Percentiles rank a stretch among this genome's conserved stretches.
Evolutionary conservation across 257 asterid species (phyloP).

Genomic region (Plantago elongata): DNA sequence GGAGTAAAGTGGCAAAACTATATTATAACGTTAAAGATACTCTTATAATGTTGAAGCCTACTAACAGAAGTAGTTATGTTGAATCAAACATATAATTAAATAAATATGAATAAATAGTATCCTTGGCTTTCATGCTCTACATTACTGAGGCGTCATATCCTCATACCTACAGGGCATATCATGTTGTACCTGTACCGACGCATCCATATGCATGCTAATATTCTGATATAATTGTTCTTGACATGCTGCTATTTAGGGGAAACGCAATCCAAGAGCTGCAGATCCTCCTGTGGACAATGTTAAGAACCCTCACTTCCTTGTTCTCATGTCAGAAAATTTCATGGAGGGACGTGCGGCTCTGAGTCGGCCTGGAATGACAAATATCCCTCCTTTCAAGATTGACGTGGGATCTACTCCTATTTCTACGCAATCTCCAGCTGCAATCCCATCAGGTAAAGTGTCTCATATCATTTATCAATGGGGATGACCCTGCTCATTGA

Average conservation of each 20-base stretch:
- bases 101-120: too few relatives aligned
- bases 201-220: neutral
- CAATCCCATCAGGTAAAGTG: conserved; percentile 58
- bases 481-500: neutral
- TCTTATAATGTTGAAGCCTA: too few relatives aligned
- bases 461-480: conserved; percentile 16
- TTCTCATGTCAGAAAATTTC: conserved; percentile 77
- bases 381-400: conserved; percentile 59
- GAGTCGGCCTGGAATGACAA: conserved; percentile 57
- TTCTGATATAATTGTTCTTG: conserved; percentile 20
- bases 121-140: too few relatives aligned
- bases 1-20: too few relatives aligned
- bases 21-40: too few relatives aligned
- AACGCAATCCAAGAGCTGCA: conserved; percentile 57
- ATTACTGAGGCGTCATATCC: too few relatives aligned
- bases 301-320: conserved; percentile 82
- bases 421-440: conserved; percentile 55
- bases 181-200: too few relatives aligned
- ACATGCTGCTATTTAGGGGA: conserved; percentile 54
- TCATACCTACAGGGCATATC: too few relatives aligned
- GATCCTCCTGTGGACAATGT: conserved; percentile 58
- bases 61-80: too few relatives aligned
- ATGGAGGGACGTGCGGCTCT: conserved; percentile 71
- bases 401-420: conserved; percentile 56
- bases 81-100: too few relatives aligned